Percentiles rank a stretch among this genome's conserved stretches.
These are phyloP conservation scores for Lagenidium giganteum DNA, from an alignment of 352 stramenopile genomes.

Conservation along the genomic window DNA sequence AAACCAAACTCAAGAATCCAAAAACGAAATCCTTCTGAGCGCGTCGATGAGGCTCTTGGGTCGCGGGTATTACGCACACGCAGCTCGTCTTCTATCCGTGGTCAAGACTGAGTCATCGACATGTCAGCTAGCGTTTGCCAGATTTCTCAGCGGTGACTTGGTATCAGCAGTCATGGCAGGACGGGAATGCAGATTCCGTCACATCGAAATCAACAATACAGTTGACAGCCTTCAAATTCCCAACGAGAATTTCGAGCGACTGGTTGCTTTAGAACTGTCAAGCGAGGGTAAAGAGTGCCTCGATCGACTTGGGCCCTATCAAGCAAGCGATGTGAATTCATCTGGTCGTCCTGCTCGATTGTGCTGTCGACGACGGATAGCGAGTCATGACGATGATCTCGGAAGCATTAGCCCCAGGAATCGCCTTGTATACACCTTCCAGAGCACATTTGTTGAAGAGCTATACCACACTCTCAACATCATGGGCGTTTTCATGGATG, in stretches of 20 bases:
- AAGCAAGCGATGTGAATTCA: too few relatives aligned
- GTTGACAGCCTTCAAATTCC: constrained; percentile 1
- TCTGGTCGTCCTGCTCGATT: too few relatives aligned
- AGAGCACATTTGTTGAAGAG: constrained; percentile 36
- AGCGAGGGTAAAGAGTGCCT: neutral
- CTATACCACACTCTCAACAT: constrained; percentile 38
- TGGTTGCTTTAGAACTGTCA: constrained; percentile 1
- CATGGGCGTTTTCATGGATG: constrained; percentile 66
- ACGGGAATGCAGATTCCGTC: neutral
- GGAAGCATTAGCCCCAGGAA: too few relatives aligned
- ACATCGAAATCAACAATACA: constrained; percentile 5
- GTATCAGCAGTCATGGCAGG: neutral
- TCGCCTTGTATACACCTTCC: constrained; percentile 17
- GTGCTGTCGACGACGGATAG: constrained; percentile 8
- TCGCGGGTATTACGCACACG: constrained; percentile 9
- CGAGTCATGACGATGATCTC: neutral
- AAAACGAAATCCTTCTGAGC: neutral
- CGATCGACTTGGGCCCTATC: too few relatives aligned
- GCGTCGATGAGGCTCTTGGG: constrained; percentile 4
- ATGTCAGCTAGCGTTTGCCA: constrained; percentile 5
- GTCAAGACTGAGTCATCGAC: neutral
- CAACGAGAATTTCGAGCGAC: constrained; percentile 5
- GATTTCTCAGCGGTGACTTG: constrained; percentile 5
- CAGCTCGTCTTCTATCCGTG: neutral
- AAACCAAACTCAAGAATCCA: neutral